phyloP scores from a whole-genome alignment of 2,329 filamentous ascomycete genomes.

The Neonectria magnoliae region DNA sequence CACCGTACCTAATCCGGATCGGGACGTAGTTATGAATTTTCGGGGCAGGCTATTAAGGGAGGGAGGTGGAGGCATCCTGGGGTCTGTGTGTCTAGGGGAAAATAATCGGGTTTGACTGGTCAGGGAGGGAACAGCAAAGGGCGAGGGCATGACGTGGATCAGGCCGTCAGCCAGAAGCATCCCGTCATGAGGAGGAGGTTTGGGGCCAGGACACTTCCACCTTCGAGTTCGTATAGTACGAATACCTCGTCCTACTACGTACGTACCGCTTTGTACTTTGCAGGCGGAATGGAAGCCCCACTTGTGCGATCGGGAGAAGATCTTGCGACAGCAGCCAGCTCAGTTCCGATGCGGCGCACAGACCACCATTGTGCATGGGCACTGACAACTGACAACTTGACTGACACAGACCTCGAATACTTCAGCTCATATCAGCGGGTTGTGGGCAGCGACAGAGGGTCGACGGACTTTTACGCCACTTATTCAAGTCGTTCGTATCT shows the following conservation, averaged over 20 bases:
- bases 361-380: conserved; percentile 21
- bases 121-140: neutral
- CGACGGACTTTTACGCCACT: neutral
- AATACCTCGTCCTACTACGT: neutral
- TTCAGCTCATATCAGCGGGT: neutral
- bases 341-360: conserved; percentile 34
- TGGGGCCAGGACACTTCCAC: too few species aligned
- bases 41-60: too few species aligned
- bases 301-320: conserved; percentile 34
- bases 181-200: too few species aligned
- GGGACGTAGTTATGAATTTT: too few species aligned
- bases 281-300: conserved; percentile 17
- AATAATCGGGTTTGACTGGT: neutral
- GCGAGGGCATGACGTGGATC: neutral
- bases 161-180: conserved; percentile 12
- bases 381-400: conserved; percentile 8
- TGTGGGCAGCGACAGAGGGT: neutral
- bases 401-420: neutral
- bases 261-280: neutral
- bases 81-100: neutral
- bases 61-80: neutral
- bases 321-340: conserved; percentile 28
- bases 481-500: neutral
- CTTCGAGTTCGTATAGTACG: neutral
- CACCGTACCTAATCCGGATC: too few species aligned